Base-by-base conservation (phyloP, 345 rosid genomes). In the Erucastrum elatum region DNA sequence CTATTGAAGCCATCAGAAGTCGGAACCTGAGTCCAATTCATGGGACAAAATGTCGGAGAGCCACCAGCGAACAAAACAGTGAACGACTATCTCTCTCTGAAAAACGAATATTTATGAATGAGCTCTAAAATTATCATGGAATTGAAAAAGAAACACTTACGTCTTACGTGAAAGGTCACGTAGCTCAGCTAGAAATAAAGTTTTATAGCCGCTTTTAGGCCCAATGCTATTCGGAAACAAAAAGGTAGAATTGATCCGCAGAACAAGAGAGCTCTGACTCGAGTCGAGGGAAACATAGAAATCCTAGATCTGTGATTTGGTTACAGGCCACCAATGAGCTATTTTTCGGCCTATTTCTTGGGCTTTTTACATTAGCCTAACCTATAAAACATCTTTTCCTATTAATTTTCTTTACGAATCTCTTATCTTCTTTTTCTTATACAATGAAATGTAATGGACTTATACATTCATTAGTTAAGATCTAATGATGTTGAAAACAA, bases 81-180 rank as follows among this genome's bases (percentile, higher is more conserved):
- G 41, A 35, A 35, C 3, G 41, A 35, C 2, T 35, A 1, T 34
- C 8, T 39, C 46, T 39, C 12, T 39, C 46, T 39, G 4, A 0
- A 39, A 39, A 39, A 39, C 13, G 4, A 39, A 39, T 39, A 35
- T 35, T 35, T 35, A 6, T 35, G 8, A 35, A 35, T 35, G 46
- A 39, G 11, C 46, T 8, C 46, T 8, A 39, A 39, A 53, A 16
- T 37, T 64, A 63, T 27, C 65, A 15, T 35, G 69, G 17, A 44
- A 25, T 9, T 29, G 2, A 25, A 21, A 21, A 21, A 21, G 21
- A 21, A 21, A 21, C 21, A 21, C 21, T 21, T 21, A 21, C 21
- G 21, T 21, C 21, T 21, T 21, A 21, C 56, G 64, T 63, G 33
- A 77, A 21, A 77, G 39, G 70, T 37, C 58, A 70, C 75, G 51